phyloP scores from a whole-genome alignment of 371 early-diverging fungal species.

The Lichtheimia ornata region DNA sequence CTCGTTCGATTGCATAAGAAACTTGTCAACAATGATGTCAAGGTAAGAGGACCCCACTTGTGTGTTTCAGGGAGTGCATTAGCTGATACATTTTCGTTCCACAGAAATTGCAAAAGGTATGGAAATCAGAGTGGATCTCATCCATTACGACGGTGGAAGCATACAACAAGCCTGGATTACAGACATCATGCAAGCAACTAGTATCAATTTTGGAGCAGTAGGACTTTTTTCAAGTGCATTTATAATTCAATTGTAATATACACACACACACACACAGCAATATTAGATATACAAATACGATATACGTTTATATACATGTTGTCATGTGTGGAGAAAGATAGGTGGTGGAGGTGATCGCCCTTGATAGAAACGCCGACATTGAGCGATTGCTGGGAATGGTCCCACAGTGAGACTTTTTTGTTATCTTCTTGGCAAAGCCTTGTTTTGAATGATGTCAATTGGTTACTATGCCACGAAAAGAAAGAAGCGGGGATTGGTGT shows the following conservation, averaged over 20 bases:
- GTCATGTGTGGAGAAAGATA: background rate
- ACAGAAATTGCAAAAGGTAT: constrained; percentile 21
- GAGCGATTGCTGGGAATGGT: no score
- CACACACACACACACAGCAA: background rate
- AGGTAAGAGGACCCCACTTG: constrained; percentile 14
- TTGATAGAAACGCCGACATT: no score
- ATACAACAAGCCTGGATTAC: constrained; percentile 28
- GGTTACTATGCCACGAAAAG: no score
- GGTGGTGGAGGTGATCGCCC: no score
- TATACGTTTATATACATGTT: background rate
- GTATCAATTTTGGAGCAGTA: background rate
- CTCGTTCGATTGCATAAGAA: constrained; percentile 32
- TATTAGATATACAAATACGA: background rate
- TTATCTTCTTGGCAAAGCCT: no score
- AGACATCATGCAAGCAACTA: constrained; percentile 4
- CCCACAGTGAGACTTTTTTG: no score
- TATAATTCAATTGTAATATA: constrained; percentile 4
- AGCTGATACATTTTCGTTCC: background rate
- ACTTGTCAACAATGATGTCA: constrained; percentile 23
- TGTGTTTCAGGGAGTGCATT: constrained; percentile 6
- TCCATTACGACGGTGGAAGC: constrained; percentile 18
- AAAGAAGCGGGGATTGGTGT: no score
- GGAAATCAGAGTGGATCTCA: constrained; percentile 28
- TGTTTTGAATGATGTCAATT: no score
- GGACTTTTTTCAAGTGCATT: background rate